Evolutionary conservation across 1,284 basidiomycete genomes (phyloP).

Genomic region (Ceratobasidium theobromae): DNA sequence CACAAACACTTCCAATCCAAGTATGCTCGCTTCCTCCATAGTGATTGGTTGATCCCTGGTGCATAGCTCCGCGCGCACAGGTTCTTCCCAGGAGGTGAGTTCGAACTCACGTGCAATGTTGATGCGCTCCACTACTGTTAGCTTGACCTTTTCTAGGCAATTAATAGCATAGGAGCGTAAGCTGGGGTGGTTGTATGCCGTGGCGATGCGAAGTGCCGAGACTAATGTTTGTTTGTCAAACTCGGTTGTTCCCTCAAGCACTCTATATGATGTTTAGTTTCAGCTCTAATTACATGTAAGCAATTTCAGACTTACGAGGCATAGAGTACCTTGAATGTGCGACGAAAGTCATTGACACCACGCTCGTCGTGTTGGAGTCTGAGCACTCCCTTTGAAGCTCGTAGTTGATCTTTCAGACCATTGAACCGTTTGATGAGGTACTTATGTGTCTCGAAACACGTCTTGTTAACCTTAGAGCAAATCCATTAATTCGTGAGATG

Average conservation of each 20-base stretch:
- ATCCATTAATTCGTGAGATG: background rate
- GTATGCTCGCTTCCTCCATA: background rate
- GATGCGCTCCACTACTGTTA: constrained; percentile 2
- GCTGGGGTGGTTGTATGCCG: background rate
- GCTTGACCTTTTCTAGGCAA: background rate
- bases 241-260: background rate
- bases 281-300: too few relatives aligned
- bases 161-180: background rate
- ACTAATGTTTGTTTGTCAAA: background rate
- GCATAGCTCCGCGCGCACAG: background rate
- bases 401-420: background rate
- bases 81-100: constrained; percentile 5
- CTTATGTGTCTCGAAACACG: background rate
- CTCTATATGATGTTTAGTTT: too few relatives aligned
- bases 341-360: background rate
- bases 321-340: constrained; percentile 14
- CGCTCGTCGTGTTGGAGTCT: background rate
- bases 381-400: too few relatives aligned
- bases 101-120: constrained; percentile 4
- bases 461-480: background rate
- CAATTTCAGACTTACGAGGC: background rate
- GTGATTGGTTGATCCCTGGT: constrained; percentile 4
- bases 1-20: background rate
- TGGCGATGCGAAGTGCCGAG: background rate
- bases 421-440: constrained; percentile 7